Conservation (phyloP, 495 filamentous ascomycete species). For the Xanthoparmelia taractica region DNA sequence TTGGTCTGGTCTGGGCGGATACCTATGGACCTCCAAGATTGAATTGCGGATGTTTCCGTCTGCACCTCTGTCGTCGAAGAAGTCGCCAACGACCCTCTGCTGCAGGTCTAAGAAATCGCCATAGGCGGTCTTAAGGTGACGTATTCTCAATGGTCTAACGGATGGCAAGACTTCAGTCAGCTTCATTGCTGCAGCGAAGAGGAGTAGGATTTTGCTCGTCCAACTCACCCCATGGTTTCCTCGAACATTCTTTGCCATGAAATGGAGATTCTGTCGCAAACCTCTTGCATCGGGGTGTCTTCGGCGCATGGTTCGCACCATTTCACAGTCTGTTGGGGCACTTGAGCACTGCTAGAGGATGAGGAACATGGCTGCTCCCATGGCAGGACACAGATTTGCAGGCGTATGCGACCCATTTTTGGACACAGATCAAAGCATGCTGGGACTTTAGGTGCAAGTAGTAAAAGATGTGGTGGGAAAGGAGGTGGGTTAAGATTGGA, state of each 20-base stretch:
- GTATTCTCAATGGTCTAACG: conserved; percentile 19
- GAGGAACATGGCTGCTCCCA: conserved; percentile 7
- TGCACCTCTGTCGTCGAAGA: conserved; percentile 24
- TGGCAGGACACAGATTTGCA: conserved; percentile 21
- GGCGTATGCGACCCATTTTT: conserved; percentile 20
- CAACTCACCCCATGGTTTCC: conserved; percentile 14
- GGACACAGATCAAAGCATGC: neutral
- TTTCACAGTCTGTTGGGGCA: conserved; percentile 18
- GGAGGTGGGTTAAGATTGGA: neutral
- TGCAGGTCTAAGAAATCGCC: conserved; percentile 18
- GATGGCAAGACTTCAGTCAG: conserved; percentile 7
- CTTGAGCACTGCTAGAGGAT: conserved; percentile 5
- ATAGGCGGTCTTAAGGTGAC: conserved; percentile 18
- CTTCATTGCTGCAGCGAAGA: neutral
- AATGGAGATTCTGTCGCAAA: conserved; percentile 14
- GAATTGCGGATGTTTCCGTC: conserved; percentile 14
- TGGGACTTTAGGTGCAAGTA: neutral
- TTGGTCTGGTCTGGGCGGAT: conserved; percentile 17
- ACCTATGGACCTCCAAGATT: conserved; percentile 18
- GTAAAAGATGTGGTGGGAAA: neutral
- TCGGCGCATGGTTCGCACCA: conserved; percentile 19
- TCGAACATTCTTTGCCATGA: conserved; percentile 19
- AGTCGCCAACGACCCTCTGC: conserved; percentile 17
- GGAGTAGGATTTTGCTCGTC: neutral
- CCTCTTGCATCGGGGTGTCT: conserved; percentile 15